Conservation (phyloP, 2,329 filamentous ascomycete species). For the Mycogone perniciosa region DNA sequence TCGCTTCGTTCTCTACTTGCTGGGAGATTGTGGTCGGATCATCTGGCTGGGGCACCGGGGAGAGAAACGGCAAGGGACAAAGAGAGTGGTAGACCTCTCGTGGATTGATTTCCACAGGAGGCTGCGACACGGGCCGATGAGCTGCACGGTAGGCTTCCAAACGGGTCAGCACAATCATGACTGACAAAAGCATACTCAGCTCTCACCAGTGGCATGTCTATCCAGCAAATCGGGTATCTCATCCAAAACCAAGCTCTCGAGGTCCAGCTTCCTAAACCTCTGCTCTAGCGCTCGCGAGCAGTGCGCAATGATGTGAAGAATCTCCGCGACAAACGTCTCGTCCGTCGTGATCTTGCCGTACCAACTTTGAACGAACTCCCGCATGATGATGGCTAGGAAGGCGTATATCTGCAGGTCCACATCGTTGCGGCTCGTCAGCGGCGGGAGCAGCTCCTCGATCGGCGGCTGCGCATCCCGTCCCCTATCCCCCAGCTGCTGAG, state of each 20-base stretch:
- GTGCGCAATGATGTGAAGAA: slow-evolving; percentile 86
- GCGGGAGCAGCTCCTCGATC: slow-evolving; percentile 78
- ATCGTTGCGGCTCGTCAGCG: slow-evolving; percentile 88
- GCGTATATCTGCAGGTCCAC: slow-evolving; percentile 91
- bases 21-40: slow-evolving; percentile 45
- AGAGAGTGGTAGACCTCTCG: slow-evolving; percentile 77
- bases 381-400: slow-evolving; percentile 80
- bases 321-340: slow-evolving; percentile 77
- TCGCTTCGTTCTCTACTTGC: slow-evolving; percentile 70
- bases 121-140: slow-evolving; percentile 49
- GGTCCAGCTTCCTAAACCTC: slow-evolving; percentile 71
- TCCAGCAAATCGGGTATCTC: slow-evolving; percentile 80
- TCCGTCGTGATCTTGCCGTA: slow-evolving; percentile 90
- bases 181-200: not conserved
- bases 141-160: slow-evolving; percentile 65
- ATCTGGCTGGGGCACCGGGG: slow-evolving; percentile 60
- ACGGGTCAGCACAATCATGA: slow-evolving; percentile 15
- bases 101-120: slow-evolving; percentile 54
- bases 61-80: slow-evolving; percentile 72
- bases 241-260: slow-evolving; percentile 77
- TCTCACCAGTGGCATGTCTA: slow-evolving; percentile 69
- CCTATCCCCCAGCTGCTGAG: slow-evolving; percentile 58
- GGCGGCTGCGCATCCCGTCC: slow-evolving; percentile 43
- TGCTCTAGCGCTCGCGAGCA: slow-evolving; percentile 84
- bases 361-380: slow-evolving; percentile 89